Base-by-base conservation (phyloP, 306 rosid genomes). In the Luffa acutangula region DNA sequence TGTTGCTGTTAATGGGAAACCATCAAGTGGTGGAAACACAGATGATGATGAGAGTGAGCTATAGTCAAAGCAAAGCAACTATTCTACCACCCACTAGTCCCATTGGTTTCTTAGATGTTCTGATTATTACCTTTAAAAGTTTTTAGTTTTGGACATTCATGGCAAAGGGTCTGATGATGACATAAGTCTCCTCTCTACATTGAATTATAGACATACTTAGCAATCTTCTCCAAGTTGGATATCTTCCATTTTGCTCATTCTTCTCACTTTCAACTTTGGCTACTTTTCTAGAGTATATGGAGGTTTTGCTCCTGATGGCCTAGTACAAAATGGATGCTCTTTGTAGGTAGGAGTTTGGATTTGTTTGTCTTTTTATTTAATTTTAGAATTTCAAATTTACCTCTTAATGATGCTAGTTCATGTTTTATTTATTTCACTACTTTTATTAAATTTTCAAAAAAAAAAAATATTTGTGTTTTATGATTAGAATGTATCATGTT, bases 1-100 rank as follows among this genome's bases (percentile, higher is more conserved):
- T 36, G 97, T 95, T 45, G 97, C 91, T 74, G 90, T 95, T 82
- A 85, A 93, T 75, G 99, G 91, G 34, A 84, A 85, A 69, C 39
- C 78, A 31, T 80, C 91, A 9, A 80, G 78, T 41, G 84, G 43
- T 53, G 88, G 80, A 69, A 72, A 81, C 49, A 3, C 82, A 14
- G 33, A 74, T 7, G 46, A 14, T 8, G 54, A 7, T 4, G 63
- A 52, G 14, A 75, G 46, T 34, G 78, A 75, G 9, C 48, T 75
- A 52, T 75, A 75, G 78, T 75, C 34, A 17, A 33, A 9, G 1
- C 34, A 17, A 33, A 9, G 1, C 14, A 51, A 36, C 31, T 9
- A 52, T 52, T 75, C 63, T 53, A 75, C 33, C 76, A 71, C 37
- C 46, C 4, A 14, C 31, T 25, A 0, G 4, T 21, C 60, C 78